phyloP scores from a whole-genome alignment of 805 yeast species.

The Kodamaea sagamina region DNA sequence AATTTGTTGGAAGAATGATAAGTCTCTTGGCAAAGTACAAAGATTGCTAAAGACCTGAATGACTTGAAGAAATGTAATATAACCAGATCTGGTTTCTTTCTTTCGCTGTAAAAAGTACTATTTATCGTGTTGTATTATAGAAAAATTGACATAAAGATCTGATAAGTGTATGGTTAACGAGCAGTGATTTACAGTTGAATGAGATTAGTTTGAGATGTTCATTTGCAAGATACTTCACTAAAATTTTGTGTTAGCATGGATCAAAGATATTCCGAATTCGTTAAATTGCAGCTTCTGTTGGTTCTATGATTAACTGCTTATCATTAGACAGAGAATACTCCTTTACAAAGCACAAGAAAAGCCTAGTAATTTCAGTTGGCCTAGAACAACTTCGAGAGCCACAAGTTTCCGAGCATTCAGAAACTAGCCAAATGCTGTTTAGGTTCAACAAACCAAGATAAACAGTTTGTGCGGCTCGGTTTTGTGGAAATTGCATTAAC shows the following conservation, averaged over 20 bases:
- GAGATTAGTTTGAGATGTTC: neutral
- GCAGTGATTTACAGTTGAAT: too few species aligned
- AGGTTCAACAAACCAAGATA: too few species aligned
- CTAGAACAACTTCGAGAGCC: constrained; percentile 36
- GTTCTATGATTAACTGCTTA: too few species aligned
- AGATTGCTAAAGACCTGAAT: too few species aligned
- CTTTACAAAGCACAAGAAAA: constrained; percentile 28
- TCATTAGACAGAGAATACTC: constrained; percentile 39
- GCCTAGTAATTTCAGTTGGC: constrained; percentile 33
- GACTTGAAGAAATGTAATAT: too few species aligned
- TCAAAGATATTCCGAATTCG: neutral
- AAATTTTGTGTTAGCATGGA: neutral
- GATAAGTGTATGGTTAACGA: too few species aligned
- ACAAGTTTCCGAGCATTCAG: constrained; percentile 37
- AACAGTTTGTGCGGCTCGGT: constrained; percentile 27
- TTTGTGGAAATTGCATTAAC: constrained; percentile 28
- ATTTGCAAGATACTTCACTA: neutral
- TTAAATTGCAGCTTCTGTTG: too few species aligned
- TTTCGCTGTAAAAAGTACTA: constrained; percentile 3
- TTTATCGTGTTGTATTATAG: constrained; percentile 2
- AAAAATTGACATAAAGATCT: neutral
- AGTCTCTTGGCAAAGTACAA: too few species aligned
- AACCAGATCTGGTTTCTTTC: too few species aligned
- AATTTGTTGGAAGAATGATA: too few species aligned
- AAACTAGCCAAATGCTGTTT: constrained; percentile 25